Evolutionary conservation across 331 rosid species (phyloP).

Genomic region (Quercus phellos): DNA sequence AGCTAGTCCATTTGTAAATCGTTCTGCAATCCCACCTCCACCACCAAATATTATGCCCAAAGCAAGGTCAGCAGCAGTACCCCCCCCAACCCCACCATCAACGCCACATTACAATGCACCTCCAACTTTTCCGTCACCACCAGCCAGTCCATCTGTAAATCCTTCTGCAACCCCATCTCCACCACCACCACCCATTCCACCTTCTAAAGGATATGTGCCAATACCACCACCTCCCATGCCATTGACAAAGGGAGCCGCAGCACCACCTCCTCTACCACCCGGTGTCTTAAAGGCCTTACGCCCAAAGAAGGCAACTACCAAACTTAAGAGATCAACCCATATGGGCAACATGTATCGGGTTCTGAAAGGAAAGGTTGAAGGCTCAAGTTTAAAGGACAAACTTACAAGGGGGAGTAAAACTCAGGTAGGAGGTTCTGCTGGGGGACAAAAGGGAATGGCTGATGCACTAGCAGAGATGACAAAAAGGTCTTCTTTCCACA

Average conservation of each 20-base stretch:
- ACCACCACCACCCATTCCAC: neutral
- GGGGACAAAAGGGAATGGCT: conserved; percentile 34
- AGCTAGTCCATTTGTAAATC: neutral
- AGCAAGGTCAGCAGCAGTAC: neutral
- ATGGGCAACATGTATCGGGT: conserved; percentile 33
- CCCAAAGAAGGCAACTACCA: conserved; percentile 25
- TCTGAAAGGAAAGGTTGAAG: conserved; percentile 38
- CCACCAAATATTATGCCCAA: neutral
- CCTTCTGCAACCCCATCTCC: neutral
- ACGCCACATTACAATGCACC: neutral
- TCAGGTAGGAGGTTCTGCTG: conserved; percentile 1
- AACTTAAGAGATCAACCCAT: conserved; percentile 39
- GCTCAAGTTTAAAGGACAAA: conserved; percentile 14
- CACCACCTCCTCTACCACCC: conserved; percentile 31
- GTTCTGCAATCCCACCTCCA: neutral
- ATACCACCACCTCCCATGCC: conserved; percentile 1
- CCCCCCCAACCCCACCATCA: neutral
- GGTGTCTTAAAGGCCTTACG: conserved; percentile 16
- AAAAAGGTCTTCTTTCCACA: conserved; percentile 14
- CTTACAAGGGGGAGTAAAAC: conserved; percentile 6
- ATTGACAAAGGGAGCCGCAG: neutral
- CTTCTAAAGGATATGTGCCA: neutral
- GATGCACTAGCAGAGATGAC: conserved; percentile 41
- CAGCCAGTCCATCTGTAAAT: neutral
- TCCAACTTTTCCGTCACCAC: neutral